Conservation (phyloP, 345 rosid species). For the Aquilaria sinensis region DNA sequence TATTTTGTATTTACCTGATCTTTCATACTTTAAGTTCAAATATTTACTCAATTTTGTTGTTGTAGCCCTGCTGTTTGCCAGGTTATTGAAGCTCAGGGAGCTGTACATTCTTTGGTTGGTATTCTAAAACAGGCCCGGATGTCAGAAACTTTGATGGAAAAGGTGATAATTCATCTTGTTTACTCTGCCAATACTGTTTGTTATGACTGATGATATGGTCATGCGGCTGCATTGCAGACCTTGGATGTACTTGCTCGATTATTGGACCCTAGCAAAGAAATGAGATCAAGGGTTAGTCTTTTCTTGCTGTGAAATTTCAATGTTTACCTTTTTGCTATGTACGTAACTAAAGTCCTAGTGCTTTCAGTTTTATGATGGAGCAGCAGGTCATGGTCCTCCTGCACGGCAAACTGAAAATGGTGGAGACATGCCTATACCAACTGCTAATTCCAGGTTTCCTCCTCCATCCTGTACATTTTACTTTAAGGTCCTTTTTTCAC, state of each 20-base stretch:
- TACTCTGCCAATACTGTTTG: neutral
- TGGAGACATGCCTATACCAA: constrained; percentile 10
- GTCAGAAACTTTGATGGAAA: constrained; percentile 41
- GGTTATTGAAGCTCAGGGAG: constrained; percentile 70
- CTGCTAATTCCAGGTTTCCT: constrained; percentile 33
- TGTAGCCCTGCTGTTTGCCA: constrained; percentile 62
- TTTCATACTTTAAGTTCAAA: constrained; percentile 1
- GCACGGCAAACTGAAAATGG: constrained; percentile 14
- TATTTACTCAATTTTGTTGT: constrained; percentile 16
- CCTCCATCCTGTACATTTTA: neutral
- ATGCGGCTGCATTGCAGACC: constrained; percentile 37
- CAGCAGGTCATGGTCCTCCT: constrained; percentile 41
- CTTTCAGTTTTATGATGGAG: constrained; percentile 55
- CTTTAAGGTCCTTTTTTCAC: neutral
- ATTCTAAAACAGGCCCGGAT: constrained; percentile 42
- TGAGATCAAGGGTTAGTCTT: constrained; percentile 66
- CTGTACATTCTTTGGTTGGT: constrained; percentile 40
- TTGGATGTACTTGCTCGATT: constrained; percentile 63
- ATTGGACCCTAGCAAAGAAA: constrained; percentile 67
- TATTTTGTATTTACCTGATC: neutral
- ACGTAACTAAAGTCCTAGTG: constrained; percentile 17
- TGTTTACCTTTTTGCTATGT: constrained; percentile 3
- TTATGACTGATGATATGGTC: constrained; percentile 1
- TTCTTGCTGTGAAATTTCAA: constrained; percentile 11
- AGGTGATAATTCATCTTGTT: constrained; percentile 33